phyloP scores from a whole-genome alignment of 2,329 filamentous ascomycete species.

The Pseudogymnoascus sp. region DNA sequence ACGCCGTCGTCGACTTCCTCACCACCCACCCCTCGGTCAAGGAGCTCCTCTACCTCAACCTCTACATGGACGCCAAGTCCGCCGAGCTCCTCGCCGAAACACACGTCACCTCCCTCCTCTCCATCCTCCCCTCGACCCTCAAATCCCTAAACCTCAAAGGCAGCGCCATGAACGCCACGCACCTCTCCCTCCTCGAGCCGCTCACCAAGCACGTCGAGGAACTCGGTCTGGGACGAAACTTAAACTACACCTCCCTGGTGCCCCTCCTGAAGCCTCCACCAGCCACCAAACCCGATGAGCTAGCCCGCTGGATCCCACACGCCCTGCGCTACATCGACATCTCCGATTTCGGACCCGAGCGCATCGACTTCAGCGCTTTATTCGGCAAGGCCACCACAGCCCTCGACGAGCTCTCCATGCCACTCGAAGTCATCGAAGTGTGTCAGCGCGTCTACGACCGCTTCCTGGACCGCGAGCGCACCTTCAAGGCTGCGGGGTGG shows the following conservation, averaged over 20 bases:
- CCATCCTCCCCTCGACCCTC: constrained; percentile 56
- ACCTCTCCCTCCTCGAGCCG: constrained; percentile 55
- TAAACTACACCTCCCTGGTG: constrained; percentile 54
- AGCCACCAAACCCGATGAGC: constrained; percentile 25
- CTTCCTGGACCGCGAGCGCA: constrained; percentile 35
- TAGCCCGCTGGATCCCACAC: constrained; percentile 44
- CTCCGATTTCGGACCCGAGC: constrained; percentile 56
- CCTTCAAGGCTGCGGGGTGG: constrained; percentile 58
- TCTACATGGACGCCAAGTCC: constrained; percentile 63
- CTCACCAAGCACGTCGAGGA: constrained; percentile 69
- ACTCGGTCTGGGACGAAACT: constrained; percentile 61
- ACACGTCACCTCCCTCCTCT: constrained; percentile 58
- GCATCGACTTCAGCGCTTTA: constrained; percentile 49
- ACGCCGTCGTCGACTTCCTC: constrained; percentile 62
- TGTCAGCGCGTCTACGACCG: constrained; percentile 59
- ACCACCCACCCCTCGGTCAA: constrained; percentile 61
- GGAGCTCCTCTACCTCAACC: constrained; percentile 62
- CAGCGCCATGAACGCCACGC: constrained; percentile 57
- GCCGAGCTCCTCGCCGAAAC: constrained; percentile 61
- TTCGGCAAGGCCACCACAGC: constrained; percentile 46
- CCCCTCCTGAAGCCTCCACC: constrained; percentile 17
- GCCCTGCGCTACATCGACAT: constrained; percentile 69
- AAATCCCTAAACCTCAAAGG: constrained; percentile 70
- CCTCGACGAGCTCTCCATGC: constrained; percentile 51
- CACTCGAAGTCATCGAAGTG: constrained; percentile 70